Evolutionary conservation across 192 early-diverging fungal genomes (phyloP).

Genomic region (Linnemannia hyalina): DNA sequence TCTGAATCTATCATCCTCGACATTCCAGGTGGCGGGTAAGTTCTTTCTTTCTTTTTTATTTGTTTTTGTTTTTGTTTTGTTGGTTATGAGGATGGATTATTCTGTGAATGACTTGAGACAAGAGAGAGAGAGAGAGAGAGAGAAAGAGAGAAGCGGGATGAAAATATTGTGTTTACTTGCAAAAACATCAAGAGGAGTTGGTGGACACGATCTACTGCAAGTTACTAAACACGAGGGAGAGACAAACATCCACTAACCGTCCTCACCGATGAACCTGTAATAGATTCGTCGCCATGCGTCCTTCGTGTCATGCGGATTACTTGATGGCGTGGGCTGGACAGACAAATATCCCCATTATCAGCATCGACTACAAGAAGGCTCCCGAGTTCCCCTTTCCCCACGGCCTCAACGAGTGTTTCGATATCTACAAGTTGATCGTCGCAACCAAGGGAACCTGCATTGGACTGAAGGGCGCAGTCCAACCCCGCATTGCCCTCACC

Average conservation of each 20-base stretch:
- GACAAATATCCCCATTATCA: conserved; percentile 79
- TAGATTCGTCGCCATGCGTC: conserved; percentile 89
- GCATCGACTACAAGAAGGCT: conserved; percentile 94
- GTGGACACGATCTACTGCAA: background rate
- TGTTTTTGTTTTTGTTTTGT: background rate
- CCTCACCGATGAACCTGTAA: background rate
- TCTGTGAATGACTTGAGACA: no score
- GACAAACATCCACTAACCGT: background rate
- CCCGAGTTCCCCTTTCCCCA: conserved; percentile 97
- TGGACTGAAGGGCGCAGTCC: conserved; percentile 75
- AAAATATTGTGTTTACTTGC: background rate
- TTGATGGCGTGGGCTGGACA: conserved; percentile 83
- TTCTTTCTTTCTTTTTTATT: background rate
- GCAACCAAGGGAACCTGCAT: conserved; percentile 83
- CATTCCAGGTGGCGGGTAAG: conserved; percentile 84
- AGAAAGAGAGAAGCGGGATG: background rate
- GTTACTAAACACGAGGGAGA: background rate
- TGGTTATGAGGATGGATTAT: background rate
- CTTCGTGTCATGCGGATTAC: conserved; percentile 89
- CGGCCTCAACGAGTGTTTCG: conserved; percentile 92
- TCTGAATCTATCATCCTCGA: conserved; percentile 68
- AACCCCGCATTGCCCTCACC: conserved; percentile 80
- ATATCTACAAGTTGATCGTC: conserved; percentile 81
- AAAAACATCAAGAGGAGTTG: no score
- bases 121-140: background rate